Evolutionary conservation across 192 early-diverging fungal genomes (phyloP).

Genomic region (Coemansia sp.): DNA sequence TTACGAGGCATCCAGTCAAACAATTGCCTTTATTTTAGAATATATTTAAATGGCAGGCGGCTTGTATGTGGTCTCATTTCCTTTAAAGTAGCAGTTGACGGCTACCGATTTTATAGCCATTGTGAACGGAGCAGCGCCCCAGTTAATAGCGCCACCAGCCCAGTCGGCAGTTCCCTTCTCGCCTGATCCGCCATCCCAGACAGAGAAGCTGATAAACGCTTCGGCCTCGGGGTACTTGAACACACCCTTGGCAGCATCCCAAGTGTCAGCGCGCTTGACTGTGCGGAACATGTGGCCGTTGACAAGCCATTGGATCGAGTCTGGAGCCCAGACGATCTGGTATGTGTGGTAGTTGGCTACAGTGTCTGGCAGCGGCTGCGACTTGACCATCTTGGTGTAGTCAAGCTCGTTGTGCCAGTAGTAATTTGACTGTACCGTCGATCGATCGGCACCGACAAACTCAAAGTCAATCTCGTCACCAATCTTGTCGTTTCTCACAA

Average conservation of each 20-base stretch:
- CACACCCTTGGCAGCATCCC: conserved; percentile 21
- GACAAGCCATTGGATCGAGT: conserved; percentile 54
- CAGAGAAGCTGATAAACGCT: conserved; percentile 55
- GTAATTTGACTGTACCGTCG: conserved; percentile 61
- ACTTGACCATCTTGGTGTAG: conserved; percentile 55
- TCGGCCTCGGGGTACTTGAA: conserved; percentile 57
- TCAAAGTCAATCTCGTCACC: conserved; percentile 72
- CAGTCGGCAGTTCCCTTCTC: conserved; percentile 54
- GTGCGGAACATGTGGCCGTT: conserved; percentile 53
- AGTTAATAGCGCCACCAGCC: conserved; percentile 64
- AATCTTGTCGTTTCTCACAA: conserved; percentile 53
- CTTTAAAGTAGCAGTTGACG: conserved; percentile 53
- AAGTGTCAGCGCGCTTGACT: conserved; percentile 47
- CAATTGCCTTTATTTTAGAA: background rate
- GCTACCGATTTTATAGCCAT: conserved; percentile 54
- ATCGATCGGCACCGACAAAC: conserved; percentile 55
- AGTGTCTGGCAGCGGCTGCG: conserved; percentile 35
- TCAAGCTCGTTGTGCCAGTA: conserved; percentile 58
- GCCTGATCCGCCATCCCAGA: conserved; percentile 66
- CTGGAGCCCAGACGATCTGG: conserved; percentile 59
- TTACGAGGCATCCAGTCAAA: too few relatives aligned
- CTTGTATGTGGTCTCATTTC: conserved; percentile 54
- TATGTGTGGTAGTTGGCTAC: conserved; percentile 52
- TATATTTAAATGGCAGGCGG: conserved; percentile 5
- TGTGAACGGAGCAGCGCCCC: conserved; percentile 51